Conservation (phyloP, 805 yeast species). For the Teunomyces cretensis region DNA sequence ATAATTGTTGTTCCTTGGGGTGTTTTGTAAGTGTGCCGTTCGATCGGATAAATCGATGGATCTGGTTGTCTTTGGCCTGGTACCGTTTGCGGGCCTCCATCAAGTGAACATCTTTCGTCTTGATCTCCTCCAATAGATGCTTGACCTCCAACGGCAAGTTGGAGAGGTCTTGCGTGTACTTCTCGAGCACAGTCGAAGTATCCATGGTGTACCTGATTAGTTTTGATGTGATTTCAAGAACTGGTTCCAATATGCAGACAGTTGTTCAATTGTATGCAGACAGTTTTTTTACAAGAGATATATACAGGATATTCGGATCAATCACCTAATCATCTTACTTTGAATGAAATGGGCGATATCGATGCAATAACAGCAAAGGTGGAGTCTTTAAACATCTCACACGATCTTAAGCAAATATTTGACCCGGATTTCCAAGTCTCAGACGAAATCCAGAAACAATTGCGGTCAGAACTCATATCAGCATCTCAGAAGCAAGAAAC, state of each 20-base stretch:
- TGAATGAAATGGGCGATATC: background rate
- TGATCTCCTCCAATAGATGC: constrained; percentile 75
- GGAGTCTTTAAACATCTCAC: background rate
- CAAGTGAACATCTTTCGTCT: constrained; percentile 63
- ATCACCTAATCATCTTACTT: background rate
- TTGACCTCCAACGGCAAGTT: constrained; percentile 87
- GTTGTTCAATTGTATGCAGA: background rate
- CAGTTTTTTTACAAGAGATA: no score
- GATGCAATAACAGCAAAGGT: background rate
- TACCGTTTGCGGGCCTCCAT: constrained; percentile 66
- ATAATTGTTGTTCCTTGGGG: constrained; percentile 74
- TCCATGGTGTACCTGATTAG: constrained; percentile 50
- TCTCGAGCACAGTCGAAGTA: constrained; percentile 68
- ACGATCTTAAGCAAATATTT: background rate
- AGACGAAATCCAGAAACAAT: background rate
- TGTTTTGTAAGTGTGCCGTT: constrained; percentile 79
- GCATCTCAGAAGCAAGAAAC: constrained; percentile 6
- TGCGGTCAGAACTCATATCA: background rate
- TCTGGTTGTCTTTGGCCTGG: constrained; percentile 69
- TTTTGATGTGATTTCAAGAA: background rate
- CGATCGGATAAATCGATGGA: constrained; percentile 79
- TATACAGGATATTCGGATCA: background rate
- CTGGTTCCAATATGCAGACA: background rate
- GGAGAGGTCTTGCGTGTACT: constrained; percentile 60
- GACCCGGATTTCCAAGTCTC: background rate